phyloP scores from a whole-genome alignment of 2,329 filamentous ascomycete genomes.

The Hypocreales sp. region DNA sequence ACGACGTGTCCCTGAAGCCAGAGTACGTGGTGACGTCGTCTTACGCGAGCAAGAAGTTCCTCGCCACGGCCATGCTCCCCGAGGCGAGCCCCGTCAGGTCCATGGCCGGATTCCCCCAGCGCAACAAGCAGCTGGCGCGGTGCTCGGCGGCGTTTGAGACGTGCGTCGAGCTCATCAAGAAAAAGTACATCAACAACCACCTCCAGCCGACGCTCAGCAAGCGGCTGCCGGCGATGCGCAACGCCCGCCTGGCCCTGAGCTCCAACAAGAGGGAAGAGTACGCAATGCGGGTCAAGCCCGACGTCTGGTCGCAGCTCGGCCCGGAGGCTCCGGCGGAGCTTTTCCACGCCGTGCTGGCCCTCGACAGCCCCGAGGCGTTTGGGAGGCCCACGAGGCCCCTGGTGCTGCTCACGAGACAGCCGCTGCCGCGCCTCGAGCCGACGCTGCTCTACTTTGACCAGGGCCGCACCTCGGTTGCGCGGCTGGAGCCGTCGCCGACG shows the following conservation, averaged over 20 bases:
- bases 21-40: conserved; percentile 46
- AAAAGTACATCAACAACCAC: conserved; percentile 54
- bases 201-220: conserved; percentile 61
- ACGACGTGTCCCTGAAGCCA: conserved; percentile 15
- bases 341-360: conserved; percentile 44
- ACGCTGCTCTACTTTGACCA: conserved; percentile 62
- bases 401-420: conserved; percentile 52
- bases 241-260: conserved; percentile 69
- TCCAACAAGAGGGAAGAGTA: conserved; percentile 63
- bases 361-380: conserved; percentile 40
- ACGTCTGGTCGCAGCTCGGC: conserved; percentile 45
- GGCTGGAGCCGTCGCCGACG: conserved; percentile 26
- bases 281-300: conserved; percentile 63
- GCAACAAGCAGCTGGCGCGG: conserved; percentile 65
- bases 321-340: conserved; percentile 36
- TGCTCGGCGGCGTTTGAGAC: conserved; percentile 79
- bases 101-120: conserved; percentile 44
- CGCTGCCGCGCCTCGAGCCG: conserved; percentile 45
- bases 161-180: conserved; percentile 53
- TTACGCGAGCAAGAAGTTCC: conserved; percentile 38
- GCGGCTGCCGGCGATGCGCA: conserved; percentile 65
- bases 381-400: conserved; percentile 46
- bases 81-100: conserved; percentile 55
- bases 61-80: conserved; percentile 69
- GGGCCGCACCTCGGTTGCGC: conserved; percentile 41